A percentile compares a stretch with the other conserved stretches of the same genome.
phyloP scores from a whole-genome alignment of 768 basidiomycete species.

The Chalciporus pseudorubinellus region DNA sequence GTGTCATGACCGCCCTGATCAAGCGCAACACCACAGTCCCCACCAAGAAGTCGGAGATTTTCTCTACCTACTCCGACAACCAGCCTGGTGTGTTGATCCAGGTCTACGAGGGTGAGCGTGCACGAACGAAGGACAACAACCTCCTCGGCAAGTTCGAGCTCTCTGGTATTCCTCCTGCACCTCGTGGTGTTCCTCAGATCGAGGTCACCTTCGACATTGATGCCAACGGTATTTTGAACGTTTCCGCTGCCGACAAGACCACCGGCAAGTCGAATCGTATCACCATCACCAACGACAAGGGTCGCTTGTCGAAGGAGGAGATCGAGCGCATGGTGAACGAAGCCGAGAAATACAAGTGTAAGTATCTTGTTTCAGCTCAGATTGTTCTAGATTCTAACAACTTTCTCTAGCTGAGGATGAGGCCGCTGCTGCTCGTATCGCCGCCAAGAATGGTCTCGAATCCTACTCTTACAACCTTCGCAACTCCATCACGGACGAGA shows the following conservation, averaged over 20 bases:
- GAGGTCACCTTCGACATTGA: constrained; percentile 99
- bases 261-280: constrained; percentile 95
- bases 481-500: constrained; percentile 82
- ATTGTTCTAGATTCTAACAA: constrained; percentile 8
- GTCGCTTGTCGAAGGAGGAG: constrained; percentile 94
- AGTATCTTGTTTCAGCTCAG: constrained; percentile 17
- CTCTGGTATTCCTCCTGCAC: constrained; percentile 92
- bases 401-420: constrained; percentile 70
- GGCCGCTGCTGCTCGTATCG: constrained; percentile 77
- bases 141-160: constrained; percentile 98
- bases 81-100: constrained; percentile 98
- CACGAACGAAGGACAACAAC: constrained; percentile 98
- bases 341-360: constrained; percentile 89
- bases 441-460: constrained; percentile 89
- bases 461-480: constrained; percentile 95
- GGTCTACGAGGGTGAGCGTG: constrained; percentile 97
- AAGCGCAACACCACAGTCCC: constrained; percentile 98
- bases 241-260: constrained; percentile 93
- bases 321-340: constrained; percentile 97
- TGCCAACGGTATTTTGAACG: constrained; percentile 94
- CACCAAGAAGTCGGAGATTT: constrained; percentile 97
- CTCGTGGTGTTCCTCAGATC: constrained; percentile 96
- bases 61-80: constrained; percentile 98
- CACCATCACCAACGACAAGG: constrained; percentile 96
- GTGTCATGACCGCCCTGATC: constrained; percentile 98